Conservation (phyloP, 345 rosid genomes). For the Eucalyptus decipiens region DNA sequence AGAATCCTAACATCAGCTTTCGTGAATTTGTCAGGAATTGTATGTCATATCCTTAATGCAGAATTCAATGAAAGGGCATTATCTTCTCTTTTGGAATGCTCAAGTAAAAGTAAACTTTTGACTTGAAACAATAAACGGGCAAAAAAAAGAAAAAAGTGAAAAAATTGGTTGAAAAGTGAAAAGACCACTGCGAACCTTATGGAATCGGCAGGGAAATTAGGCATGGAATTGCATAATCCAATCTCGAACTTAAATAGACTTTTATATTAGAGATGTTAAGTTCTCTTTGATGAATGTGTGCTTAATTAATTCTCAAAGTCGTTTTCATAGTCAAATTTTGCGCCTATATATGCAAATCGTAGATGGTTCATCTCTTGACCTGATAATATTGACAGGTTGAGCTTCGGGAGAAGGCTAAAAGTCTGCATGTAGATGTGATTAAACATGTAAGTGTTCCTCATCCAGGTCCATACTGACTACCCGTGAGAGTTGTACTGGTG, state of each 20-base stretch:
- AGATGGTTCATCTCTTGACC: neutral
- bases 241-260: neutral
- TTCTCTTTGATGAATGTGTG: neutral
- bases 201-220: neutral
- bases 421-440: constrained; percentile 38
- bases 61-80: neutral
- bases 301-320: neutral
- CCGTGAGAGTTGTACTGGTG: neutral
- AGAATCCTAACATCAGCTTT: neutral
- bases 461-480: neutral
- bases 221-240: neutral
- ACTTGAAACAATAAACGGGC: neutral
- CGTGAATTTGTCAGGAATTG: neutral
- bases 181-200: neutral
- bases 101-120: neutral
- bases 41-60: neutral
- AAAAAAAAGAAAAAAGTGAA: neutral
- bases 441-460: constrained; percentile 22
- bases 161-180: neutral
- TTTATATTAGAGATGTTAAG: neutral
- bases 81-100: neutral
- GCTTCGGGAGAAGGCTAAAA: constrained; percentile 26
- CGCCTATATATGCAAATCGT: neutral
- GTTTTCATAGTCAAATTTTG: neutral
- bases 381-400: constrained; percentile 21